These are phyloP conservation scores for Candida taoyuanica DNA, from an alignment of 805 yeast species.

Conservation along the genomic window DNA sequence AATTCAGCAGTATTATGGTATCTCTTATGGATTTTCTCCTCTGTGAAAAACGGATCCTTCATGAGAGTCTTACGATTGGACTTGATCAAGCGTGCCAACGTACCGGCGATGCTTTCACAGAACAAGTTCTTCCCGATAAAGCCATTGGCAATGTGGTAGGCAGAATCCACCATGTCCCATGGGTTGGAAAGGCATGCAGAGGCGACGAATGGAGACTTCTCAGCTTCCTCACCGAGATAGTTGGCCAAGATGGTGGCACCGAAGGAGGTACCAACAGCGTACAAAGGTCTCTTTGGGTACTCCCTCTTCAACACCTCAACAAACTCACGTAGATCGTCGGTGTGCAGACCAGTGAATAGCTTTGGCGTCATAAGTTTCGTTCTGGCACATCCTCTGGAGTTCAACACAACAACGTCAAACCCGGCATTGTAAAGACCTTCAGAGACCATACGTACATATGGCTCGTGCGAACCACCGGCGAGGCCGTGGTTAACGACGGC, in stretches of 20 bases:
- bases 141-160: conserved; percentile 37
- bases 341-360: conserved; percentile 62
- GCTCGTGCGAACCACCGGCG: conserved; percentile 78
- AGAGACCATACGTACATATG: conserved; percentile 57
- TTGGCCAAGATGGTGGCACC: conserved; percentile 67
- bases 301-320: conserved; percentile 43
- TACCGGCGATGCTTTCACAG: conserved; percentile 37
- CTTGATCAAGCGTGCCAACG: conserved; percentile 39
- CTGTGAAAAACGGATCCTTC: conserved; percentile 30
- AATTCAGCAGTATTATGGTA: conserved; percentile 45
- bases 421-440: conserved; percentile 37
- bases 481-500: conserved; percentile 65
- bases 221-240: conserved; percentile 65
- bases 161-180: conserved; percentile 63
- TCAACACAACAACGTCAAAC: conserved; percentile 59
- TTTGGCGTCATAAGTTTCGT: conserved; percentile 67
- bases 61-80: conserved; percentile 36
- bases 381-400: conserved; percentile 74
- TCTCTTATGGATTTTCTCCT: conserved; percentile 34
- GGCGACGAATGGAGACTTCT: conserved; percentile 46
- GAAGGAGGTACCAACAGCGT: conserved; percentile 63
- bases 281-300: conserved; percentile 62
- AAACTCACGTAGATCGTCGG: conserved; percentile 62
- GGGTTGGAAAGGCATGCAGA: conserved; percentile 63
- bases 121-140: conserved; percentile 38